A percentile compares a stretch with the other conserved stretches of the same genome.
These are phyloP conservation scores for Gloeophyllum trabeum DNA, from an alignment of 768 basidiomycete genomes.

Conservation along the genomic window DNA sequence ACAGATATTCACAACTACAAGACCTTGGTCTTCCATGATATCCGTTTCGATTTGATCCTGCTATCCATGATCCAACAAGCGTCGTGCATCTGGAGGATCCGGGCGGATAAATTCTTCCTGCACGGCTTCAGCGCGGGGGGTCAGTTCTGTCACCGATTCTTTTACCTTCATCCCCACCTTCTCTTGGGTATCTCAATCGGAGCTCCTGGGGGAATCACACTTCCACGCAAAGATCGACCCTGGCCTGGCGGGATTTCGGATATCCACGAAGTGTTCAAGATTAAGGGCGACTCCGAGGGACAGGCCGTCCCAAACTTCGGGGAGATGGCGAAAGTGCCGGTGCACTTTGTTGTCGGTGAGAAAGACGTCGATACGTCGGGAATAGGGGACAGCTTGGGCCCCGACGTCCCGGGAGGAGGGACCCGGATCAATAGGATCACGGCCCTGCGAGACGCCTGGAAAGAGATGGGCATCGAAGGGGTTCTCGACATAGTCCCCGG, in stretches of 20 bases:
- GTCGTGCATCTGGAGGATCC: constrained; percentile 9
- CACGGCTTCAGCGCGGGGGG: constrained; percentile 17
- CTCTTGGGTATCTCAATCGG: neutral
- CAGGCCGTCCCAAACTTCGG: neutral
- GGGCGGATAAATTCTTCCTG: constrained; percentile 8
- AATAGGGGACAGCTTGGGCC: neutral
- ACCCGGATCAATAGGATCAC: neutral
- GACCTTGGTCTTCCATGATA: constrained; percentile 7
- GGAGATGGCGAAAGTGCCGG: neutral
- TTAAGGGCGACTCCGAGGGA: neutral
- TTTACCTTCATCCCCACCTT: constrained; percentile 10
- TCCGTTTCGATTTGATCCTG: constrained; percentile 13
- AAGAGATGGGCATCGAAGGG: neutral
- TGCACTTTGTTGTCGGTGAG: neutral
- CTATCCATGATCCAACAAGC: constrained; percentile 14
- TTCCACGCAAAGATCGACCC: neutral
- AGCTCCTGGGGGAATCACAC: neutral
- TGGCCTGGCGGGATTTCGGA: neutral
- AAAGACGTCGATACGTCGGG: neutral
- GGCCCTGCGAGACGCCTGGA: neutral
- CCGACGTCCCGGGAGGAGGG: neutral
- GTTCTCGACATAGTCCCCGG: neutral
- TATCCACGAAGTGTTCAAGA: neutral
- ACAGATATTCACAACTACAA: constrained; percentile 14
- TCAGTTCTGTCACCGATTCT: constrained; percentile 15